Evolutionary conservation across 768 basidiomycete species (phyloP), one percentile per base, ranked within the genome.

Genomic region (Hemileccinum impolitum): DNA sequence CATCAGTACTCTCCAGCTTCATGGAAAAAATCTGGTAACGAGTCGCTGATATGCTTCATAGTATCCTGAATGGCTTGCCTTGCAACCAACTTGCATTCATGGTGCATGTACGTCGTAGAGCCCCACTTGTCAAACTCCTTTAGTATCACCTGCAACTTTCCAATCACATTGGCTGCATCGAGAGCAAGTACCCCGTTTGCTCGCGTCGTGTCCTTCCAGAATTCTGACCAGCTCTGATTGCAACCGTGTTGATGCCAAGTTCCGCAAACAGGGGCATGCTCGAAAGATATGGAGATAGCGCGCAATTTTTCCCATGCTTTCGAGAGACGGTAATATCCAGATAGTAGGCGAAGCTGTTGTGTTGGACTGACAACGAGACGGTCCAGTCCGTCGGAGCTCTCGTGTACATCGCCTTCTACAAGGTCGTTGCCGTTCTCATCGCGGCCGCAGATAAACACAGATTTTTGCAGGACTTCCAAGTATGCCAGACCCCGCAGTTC

Each of bases 171-270:
- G 28, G 84, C 82, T 2, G 80, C 65, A 8, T 79, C 82, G 5
- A 84, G 72, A 13, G 70, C 66, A 30, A 88, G 71, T 25, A 88
- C 78, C 3, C 73, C 63, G 31, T 87, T 86, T 39, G 77, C 72
- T 57, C 74, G 75, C 23, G 82, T 80, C 65, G 84, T 85, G 56
- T 87, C 85, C 65, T 84, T 85, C 87, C 87, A 89, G 61, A 87
- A 89, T 45, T 87, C 86, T 11, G 79, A 61, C 85, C 86, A 89
- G 47, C 80, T 80, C 63, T 85, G 84, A 19, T 75, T 78, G 55
- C 87, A 89, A 17, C 80, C 77, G 48, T 83, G 81, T 57, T 85
- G 84, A 58, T 85, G 82, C 84, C 85, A 88, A 14, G 82, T 76
- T 36, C 76, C 78, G 56, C 87, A 87, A 4, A 78, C 68, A 8